Conservation (phyloP, 768 basidiomycete genomes). For the Neoboletus brunneissimus region DNA sequence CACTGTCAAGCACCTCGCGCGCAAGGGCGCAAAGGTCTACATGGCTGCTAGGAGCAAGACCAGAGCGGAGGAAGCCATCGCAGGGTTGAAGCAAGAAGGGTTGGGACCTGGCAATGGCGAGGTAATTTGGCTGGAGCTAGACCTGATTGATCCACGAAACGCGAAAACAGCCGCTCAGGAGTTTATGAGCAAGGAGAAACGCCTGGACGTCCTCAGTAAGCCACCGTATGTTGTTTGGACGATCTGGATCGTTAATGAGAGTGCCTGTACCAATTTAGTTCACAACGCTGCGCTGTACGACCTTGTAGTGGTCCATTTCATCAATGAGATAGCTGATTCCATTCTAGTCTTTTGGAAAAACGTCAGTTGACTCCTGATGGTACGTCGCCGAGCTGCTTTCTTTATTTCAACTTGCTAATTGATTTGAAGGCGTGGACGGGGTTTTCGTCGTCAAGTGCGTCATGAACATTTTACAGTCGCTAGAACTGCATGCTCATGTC, state of each 20-base stretch:
- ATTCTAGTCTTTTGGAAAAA: slow-evolving; percentile 17
- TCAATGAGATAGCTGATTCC: slow-evolving; percentile 7
- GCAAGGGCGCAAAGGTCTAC: slow-evolving; percentile 57
- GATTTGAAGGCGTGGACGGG: slow-evolving; percentile 35
- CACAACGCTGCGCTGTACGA: slow-evolving; percentile 55
- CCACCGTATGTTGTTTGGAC: background rate
- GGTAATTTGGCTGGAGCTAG: slow-evolving; percentile 49
- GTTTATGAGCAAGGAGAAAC: slow-evolving; percentile 46
- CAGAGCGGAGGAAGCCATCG: slow-evolving; percentile 48
- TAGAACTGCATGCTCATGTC: background rate
- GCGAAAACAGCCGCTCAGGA: slow-evolving; percentile 49
- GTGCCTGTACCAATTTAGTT: slow-evolving; percentile 32
- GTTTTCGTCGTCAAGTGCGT: slow-evolving; percentile 47
- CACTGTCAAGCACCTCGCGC: slow-evolving; percentile 50
- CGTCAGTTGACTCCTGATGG: slow-evolving; percentile 30
- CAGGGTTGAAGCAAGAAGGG: slow-evolving; percentile 42
- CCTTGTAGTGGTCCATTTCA: background rate
- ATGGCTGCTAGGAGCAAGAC: slow-evolving; percentile 50
- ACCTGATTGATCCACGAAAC: slow-evolving; percentile 46
- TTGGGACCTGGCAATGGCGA: slow-evolving; percentile 44
- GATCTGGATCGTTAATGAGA: background rate
- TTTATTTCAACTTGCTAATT: background rate
- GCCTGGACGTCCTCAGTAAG: slow-evolving; percentile 55
- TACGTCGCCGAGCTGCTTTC: background rate
- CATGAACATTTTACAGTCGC: background rate